These are phyloP conservation scores for Talaromyces albobiverticillius DNA, from an alignment of 2,329 filamentous ascomycete genomes.

Conservation along the genomic window DNA sequence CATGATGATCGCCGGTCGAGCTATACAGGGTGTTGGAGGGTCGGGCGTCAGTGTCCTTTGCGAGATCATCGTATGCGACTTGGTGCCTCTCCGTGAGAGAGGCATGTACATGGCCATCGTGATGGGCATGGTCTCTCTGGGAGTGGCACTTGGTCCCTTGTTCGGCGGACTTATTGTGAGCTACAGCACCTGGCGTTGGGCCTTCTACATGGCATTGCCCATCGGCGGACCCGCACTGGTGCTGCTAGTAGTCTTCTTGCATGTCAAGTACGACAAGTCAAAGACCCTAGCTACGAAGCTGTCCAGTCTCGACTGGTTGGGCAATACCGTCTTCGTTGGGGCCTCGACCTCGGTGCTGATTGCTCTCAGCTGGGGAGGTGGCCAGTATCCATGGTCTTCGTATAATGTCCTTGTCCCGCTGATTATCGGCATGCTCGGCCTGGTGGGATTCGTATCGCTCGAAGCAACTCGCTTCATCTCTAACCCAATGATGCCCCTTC, in stretches of 20 bases:
- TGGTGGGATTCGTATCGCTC: conserved; percentile 21
- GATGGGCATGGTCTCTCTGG: conserved; percentile 28
- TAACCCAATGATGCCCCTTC: conserved; percentile 40
- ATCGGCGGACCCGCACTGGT: conserved; percentile 13
- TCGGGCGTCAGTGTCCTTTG: conserved; percentile 43
- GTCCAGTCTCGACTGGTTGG: conserved; percentile 41
- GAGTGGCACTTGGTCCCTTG: conserved; percentile 47
- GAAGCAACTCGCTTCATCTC: conserved; percentile 10
- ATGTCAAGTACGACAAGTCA: conserved; percentile 31
- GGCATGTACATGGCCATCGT: conserved; percentile 26
- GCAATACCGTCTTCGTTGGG: conserved; percentile 30
- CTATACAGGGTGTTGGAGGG: conserved; percentile 53
- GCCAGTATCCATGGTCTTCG: conserved; percentile 30
- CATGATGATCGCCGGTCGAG: conserved; percentile 55
- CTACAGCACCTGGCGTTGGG: conserved; percentile 28
- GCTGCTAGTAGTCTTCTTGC: conserved; percentile 28
- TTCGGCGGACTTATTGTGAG: conserved; percentile 27
- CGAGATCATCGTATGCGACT: conserved; percentile 45
- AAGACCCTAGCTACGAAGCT: conserved; percentile 36
- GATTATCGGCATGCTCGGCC: conserved; percentile 29
- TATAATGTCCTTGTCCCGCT: conserved; percentile 41
- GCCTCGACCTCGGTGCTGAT: conserved; percentile 30
- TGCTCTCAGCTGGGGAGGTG: conserved; percentile 33
- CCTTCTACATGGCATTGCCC: conserved; percentile 16
- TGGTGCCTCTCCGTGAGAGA: conserved; percentile 40